phyloP scores from a whole-genome alignment of 2,329 filamentous ascomycete species.

The Talaromyces sp. region DNA sequence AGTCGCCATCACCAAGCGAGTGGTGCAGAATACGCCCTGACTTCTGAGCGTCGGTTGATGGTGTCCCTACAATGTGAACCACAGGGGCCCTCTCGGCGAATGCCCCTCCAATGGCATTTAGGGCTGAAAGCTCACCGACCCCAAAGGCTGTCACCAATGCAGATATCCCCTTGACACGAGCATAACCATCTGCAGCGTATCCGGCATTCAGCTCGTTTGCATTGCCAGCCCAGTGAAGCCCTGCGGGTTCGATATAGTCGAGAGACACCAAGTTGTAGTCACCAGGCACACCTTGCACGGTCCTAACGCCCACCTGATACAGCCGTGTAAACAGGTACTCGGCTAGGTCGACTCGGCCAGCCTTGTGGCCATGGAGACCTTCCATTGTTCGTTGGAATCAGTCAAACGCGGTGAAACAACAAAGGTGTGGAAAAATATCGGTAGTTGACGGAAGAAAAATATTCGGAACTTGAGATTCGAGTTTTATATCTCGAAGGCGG shows the following conservation, averaged over 20 bases:
- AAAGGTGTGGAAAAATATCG: background rate
- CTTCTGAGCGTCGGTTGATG: constrained; percentile 44
- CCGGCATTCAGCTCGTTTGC: constrained; percentile 68
- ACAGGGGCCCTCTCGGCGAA: constrained; percentile 69
- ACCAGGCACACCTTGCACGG: constrained; percentile 65
- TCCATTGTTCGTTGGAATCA: background rate
- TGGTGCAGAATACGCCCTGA: constrained; percentile 54
- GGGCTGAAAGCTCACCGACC: constrained; percentile 61
- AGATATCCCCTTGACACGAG: constrained; percentile 64
- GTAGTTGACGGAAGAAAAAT: background rate
- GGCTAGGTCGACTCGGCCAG: background rate
- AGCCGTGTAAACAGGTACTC: constrained; percentile 61
- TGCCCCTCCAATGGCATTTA: constrained; percentile 70
- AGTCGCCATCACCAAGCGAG: constrained; percentile 72
- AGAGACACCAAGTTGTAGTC: constrained; percentile 67
- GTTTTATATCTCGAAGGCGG: background rate
- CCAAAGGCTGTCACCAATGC: constrained; percentile 72
- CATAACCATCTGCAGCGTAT: constrained; percentile 77
- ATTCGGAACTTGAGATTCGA: no score
- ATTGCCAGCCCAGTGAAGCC: constrained; percentile 60
- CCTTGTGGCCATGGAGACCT: background rate
- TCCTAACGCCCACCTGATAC: constrained; percentile 58
- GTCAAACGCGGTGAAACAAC: background rate
- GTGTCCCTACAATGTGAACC: constrained; percentile 56
- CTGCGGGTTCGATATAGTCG: constrained; percentile 58